phyloP scores from a whole-genome alignment of 768 basidiomycete genomes.

The Termitomyces titanicus region DNA sequence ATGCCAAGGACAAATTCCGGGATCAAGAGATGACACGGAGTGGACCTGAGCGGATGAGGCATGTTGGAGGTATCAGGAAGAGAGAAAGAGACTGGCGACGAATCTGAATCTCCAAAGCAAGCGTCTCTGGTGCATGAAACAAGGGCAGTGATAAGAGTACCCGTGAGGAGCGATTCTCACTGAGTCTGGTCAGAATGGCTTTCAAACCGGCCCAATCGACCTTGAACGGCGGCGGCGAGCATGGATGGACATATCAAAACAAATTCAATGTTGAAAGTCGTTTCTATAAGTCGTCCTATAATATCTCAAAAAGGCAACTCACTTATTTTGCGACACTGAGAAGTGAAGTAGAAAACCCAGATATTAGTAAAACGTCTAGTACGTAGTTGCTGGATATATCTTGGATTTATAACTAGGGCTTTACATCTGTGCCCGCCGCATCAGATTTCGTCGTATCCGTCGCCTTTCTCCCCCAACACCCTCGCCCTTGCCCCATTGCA shows the following conservation, averaged over 20 bases:
- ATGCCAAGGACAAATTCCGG: background rate
- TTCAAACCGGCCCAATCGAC: slow-evolving; percentile 51
- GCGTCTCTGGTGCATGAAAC: slow-evolving; percentile 42
- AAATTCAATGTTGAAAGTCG: no score
- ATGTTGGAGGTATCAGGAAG: no score
- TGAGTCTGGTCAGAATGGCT: slow-evolving; percentile 68
- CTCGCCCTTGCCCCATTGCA: slow-evolving; percentile 71
- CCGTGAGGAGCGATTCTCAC: slow-evolving; percentile 81
- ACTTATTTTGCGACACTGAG: no score
- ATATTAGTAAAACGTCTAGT: no score
- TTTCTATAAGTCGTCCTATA: no score
- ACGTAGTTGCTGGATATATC: background rate
- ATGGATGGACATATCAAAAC: no score
- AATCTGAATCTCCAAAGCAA: slow-evolving; percentile 32
- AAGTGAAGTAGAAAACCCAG: no score
- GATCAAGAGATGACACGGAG: slow-evolving; percentile 28
- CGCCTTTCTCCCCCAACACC: slow-evolving; percentile 72
- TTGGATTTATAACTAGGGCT: background rate
- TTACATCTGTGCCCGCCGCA: slow-evolving; percentile 76
- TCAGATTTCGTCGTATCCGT: slow-evolving; percentile 79
- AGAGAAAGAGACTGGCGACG: slow-evolving; percentile 35
- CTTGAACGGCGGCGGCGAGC: slow-evolving; percentile 68
- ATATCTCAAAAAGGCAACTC: no score
- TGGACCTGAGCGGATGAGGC: no score
- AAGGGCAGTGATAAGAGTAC: slow-evolving; percentile 68